These are phyloP conservation scores for Murraya koenigii DNA, from an alignment of 345 rosid species.

Conservation along the genomic window DNA sequence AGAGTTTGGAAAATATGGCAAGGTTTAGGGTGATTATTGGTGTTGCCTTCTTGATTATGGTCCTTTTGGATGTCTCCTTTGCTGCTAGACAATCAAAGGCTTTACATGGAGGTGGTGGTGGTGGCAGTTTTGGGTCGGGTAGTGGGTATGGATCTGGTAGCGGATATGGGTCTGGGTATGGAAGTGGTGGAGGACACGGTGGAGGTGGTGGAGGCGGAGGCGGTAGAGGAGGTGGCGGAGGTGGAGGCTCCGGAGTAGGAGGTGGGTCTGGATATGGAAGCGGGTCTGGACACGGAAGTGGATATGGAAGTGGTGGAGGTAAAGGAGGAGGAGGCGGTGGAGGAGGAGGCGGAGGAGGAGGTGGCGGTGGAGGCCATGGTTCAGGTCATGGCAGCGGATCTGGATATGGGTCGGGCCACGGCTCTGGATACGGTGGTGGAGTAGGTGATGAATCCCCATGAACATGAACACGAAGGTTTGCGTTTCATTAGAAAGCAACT, in stretches of 20 bases:
- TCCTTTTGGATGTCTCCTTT: conserved; percentile 39
- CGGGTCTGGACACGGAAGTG: conserved; percentile 30
- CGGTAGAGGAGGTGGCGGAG: conserved; percentile 31
- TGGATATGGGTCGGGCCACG: conserved; percentile 24
- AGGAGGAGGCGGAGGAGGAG: conserved; percentile 21
- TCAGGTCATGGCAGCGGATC: conserved; percentile 25
- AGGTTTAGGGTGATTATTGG: conserved; percentile 29
- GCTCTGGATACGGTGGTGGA: conserved; percentile 31
- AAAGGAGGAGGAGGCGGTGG: conserved; percentile 21
- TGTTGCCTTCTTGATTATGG: conserved; percentile 38
- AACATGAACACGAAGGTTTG: conserved; percentile 28
- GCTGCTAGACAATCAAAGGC: conserved; percentile 38
- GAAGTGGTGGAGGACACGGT: conserved; percentile 26
- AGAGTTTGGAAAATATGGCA: conserved; percentile 20
- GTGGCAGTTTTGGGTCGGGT: background rate
- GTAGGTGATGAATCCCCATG: conserved; percentile 29
- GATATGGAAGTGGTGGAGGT: conserved; percentile 27
- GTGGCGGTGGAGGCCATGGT: conserved; percentile 37
- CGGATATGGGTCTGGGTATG: conserved; percentile 26
- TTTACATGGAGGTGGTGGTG: background rate
- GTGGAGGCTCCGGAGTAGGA: conserved; percentile 24
- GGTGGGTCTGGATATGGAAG: conserved; percentile 27
- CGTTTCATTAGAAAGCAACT: background rate
- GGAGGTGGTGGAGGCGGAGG: conserved; percentile 33
- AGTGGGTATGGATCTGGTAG: conserved; percentile 27